Percentiles rank a stretch among this genome's conserved stretches.
phyloP scores from a whole-genome alignment of 2,329 filamentous ascomycete species.

The Colletotrichum abscissum region DNA sequence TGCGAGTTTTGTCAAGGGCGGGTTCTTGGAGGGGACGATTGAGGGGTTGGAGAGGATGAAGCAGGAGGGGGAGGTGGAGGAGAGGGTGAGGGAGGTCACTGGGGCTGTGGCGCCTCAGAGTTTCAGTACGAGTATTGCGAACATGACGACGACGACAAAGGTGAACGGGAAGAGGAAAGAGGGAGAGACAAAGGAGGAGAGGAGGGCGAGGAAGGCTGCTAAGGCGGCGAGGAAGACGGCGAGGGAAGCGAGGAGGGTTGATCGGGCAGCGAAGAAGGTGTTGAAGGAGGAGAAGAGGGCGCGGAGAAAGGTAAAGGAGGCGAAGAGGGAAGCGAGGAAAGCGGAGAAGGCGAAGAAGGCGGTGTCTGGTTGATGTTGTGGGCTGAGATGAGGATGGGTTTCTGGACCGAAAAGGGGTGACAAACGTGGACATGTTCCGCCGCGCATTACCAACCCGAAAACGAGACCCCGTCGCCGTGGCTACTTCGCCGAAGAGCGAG shows the following conservation, averaged over 20 bases:
- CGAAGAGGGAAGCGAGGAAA: slow-evolving; percentile 41
- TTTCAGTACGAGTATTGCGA: slow-evolving; percentile 33
- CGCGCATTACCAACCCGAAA: not conserved
- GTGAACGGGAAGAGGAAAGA: slow-evolving; percentile 58
- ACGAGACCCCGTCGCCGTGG: not conserved
- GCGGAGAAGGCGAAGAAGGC: slow-evolving; percentile 12
- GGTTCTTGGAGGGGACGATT: slow-evolving; percentile 79
- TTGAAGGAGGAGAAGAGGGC: slow-evolving; percentile 48
- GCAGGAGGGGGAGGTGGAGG: slow-evolving; percentile 38
- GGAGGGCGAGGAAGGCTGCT: slow-evolving; percentile 45
- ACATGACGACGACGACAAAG: slow-evolving; percentile 14
- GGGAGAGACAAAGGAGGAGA: slow-evolving; percentile 44
- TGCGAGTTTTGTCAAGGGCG: slow-evolving; percentile 85
- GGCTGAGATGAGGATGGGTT: not conserved
- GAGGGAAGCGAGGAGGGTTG: slow-evolving; percentile 35
- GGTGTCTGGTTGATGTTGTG: slow-evolving; percentile 16
- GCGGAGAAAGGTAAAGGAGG: slow-evolving; percentile 46
- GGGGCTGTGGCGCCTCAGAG: slow-evolving; percentile 29
- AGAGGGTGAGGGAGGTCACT: not conserved
- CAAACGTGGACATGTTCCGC: not conserved
- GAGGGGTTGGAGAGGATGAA: slow-evolving; percentile 39
- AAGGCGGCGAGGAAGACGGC: slow-evolving; percentile 45
- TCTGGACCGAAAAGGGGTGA: not conserved
- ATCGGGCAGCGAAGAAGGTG: slow-evolving; percentile 47
- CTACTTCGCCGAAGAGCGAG: not conserved